Evolutionary conservation across 2,329 filamentous ascomycete genomes (phyloP), one percentile per base, ranked within the genome.

Genomic region (Pseudogymnoascus sp.): DNA sequence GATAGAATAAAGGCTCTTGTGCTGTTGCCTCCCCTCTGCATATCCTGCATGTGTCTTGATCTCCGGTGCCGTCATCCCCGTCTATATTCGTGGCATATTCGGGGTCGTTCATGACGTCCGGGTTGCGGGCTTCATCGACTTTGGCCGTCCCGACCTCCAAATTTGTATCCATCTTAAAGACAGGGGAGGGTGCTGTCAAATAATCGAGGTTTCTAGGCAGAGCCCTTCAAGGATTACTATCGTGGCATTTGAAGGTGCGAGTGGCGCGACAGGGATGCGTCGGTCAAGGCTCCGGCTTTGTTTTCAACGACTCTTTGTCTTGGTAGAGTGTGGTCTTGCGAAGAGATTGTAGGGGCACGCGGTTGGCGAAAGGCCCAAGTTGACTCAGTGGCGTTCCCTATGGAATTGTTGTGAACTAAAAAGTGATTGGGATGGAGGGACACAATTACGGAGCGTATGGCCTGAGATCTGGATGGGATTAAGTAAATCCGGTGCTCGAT

Each of bases 1-100:
- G 95, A 73, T 96, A 95, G 79, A 96, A 99, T 40, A 99, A 83
- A 64, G 91, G 92, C 73, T 97, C 95, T 3, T 90, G 84, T 3
- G 82, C 76, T 1, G 89, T 90, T 63, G 85, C 91, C 76, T 99
- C 96, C 61, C 91, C 91, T 69, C 96, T 86, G 77, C 95, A 99
- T 80, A 99, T 99, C 65, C 95, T 88, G 79, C 95, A 99, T n/a
- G 92, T 96, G 72, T 96, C 90, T 63, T 82, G 67, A 53, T 74
- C 73, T 19, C 65, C 68, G 16, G 61, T 68, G 16, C 68, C 72
- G 66, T 73, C 72, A 29, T 71, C 71, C 2, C 63, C 68, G n/a
- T 64, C 64, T 6, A 47, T 64, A n/a, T 64, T 68, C 62, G 78
- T 78, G 16, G 75, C 78, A 68, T 78, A 82, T 62, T 77, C 74